phyloP scores from a whole-genome alignment of 495 filamentous ascomycete species.

The Aspergillus bertholletiae region DNA sequence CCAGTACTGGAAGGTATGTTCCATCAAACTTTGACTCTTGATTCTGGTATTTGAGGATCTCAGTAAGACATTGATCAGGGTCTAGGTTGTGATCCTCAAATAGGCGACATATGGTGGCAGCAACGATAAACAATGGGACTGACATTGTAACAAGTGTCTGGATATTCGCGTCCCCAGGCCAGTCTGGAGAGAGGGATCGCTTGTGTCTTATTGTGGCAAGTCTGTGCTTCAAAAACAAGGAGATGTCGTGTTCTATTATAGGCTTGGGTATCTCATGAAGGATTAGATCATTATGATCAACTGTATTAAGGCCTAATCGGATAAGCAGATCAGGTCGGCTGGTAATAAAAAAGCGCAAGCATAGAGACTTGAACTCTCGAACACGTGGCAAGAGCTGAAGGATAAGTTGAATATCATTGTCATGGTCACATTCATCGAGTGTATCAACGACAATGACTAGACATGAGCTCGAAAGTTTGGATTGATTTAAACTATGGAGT shows the following conservation, averaged over 20 bases:
- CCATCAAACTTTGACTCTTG: constrained; percentile 11
- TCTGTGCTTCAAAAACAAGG: constrained; percentile 14
- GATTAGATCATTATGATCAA: constrained; percentile 13
- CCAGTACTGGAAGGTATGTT: constrained; percentile 24
- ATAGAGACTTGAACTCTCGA: constrained; percentile 4
- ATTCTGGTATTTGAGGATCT: constrained; percentile 15
- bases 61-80: constrained; percentile 8
- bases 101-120: constrained; percentile 24
- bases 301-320: constrained; percentile 26
- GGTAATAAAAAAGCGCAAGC: constrained; percentile 27
- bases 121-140: constrained; percentile 29
- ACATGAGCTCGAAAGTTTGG: no score
- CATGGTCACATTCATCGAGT: constrained; percentile 49
- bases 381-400: constrained; percentile 32
- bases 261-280: constrained; percentile 16
- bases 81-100: constrained; percentile 12
- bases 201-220: constrained; percentile 14
- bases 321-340: constrained; percentile 49
- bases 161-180: constrained; percentile 31
- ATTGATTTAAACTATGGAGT: constrained; percentile 12
- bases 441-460: constrained; percentile 49
- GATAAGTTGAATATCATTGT: constrained; percentile 35
- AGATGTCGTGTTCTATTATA: constrained; percentile 23
- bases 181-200: constrained; percentile 15
- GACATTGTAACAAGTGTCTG: constrained; percentile 9